Base-by-base conservation (phyloP, 441 rosid genomes). In the Daphne laureola region DNA sequence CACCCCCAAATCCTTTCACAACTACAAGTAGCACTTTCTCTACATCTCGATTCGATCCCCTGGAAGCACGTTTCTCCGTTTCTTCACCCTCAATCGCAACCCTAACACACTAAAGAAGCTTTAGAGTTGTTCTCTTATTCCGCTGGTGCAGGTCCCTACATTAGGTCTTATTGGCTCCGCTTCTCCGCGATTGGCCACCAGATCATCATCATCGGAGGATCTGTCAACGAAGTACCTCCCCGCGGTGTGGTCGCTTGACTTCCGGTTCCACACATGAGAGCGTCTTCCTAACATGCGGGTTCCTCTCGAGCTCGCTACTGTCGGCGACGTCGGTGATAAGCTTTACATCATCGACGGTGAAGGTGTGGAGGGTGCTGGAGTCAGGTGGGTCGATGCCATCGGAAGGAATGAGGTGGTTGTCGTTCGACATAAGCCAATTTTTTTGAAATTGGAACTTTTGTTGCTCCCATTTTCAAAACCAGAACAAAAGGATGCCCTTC, bases 311-410 rank as follows among this genome's bases (percentile, higher is more conserved):
- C 84, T 90, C 55, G 78, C 94, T 5, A 94, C 97, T 0, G 81
- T 94, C 0, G 96, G 87, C 0, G 83, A 67, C 1, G 71, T 83
- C 14, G 78, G 62, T 2, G 84, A 70, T 7, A 78, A 74, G 66
- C 64, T 90, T 12, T 87, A 83, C 17, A 87, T 90, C 45, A 73
- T 90, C 48, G 96, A 94, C 2, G 96, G 97, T 1, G n/a, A n/a
- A n/a, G n/a, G n/a, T n/a, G n/a, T n/a, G n/a, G n/a, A n/a, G n/a
- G n/a, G n/a, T n/a, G n/a, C n/a, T n/a, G n/a, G n/a, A n/a, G n/a
- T n/a, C n/a, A n/a, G n/a, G n/a, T n/a, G n/a, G n/a, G n/a, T n/a
- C n/a, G n/a, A n/a, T n/a, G n/a, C n/a, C n/a, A n/a, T n/a, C n/a
- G n/a, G n/a, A n/a, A n/a, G n/a, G n/a, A n/a, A n/a, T n/a, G n/a